phyloP scores from a whole-genome alignment of 169 alveolate species.

The Plasmodium berghei region DNA sequence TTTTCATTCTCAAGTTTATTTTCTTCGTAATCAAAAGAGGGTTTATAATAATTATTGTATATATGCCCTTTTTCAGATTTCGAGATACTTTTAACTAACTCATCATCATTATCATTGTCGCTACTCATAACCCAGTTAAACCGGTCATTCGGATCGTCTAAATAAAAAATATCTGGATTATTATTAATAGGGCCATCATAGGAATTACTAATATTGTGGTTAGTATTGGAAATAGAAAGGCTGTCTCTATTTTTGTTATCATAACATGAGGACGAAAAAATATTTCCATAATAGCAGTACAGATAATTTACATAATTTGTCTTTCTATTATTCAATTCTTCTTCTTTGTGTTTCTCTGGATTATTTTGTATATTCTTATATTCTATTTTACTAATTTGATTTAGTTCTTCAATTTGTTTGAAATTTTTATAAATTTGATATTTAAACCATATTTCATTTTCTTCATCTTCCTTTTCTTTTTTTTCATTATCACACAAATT shows the following conservation, averaged over 20 bases:
- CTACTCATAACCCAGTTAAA: too few relatives aligned
- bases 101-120: too few relatives aligned
- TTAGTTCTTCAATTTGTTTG: slow-evolving; percentile 11
- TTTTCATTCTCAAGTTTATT: too few relatives aligned
- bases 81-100: too few relatives aligned
- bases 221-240: too few relatives aligned
- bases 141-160: neutral
- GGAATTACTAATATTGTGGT: too few relatives aligned
- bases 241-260: neutral
- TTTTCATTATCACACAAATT: neutral
- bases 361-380: neutral
- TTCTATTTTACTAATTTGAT: neutral
- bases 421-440: slow-evolving; percentile 6
- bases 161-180: neutral
- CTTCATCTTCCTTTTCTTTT: slow-evolving; percentile 2
- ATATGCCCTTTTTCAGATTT: too few relatives aligned
- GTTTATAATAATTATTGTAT: too few relatives aligned
- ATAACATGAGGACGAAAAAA: neutral
- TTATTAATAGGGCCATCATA: too few relatives aligned
- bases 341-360: neutral
- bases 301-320: slow-evolving; percentile 42
- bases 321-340: slow-evolving; percentile 1
- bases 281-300: slow-evolving; percentile 29
- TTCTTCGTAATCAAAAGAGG: too few relatives aligned
- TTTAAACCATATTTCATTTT: slow-evolving; percentile 1